Evolutionary conservation across 2,329 filamentous ascomycete genomes (phyloP).

Genomic region (Penicillium sp.): DNA sequence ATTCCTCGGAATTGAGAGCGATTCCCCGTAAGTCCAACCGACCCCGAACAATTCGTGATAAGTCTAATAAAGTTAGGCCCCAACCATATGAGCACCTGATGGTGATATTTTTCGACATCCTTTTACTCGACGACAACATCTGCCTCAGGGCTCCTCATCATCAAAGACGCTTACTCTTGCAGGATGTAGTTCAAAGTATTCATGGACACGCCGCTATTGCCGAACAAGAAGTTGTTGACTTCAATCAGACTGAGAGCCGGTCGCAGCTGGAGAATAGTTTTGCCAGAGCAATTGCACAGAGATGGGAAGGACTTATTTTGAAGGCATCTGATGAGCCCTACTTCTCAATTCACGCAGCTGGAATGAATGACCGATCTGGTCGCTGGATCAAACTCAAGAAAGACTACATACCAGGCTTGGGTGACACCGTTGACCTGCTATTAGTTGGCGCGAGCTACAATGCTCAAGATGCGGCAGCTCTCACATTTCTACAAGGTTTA

Average conservation of each 20-base stretch:
- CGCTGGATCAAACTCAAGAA: slow-evolving; percentile 80
- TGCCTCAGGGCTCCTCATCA: slow-evolving; percentile 44
- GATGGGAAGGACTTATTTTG: slow-evolving; percentile 72
- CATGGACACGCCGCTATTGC: slow-evolving; percentile 62
- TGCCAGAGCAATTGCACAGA: slow-evolving; percentile 57
- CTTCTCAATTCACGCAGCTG: slow-evolving; percentile 50
- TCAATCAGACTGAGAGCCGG: slow-evolving; percentile 48
- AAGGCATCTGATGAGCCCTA: slow-evolving; percentile 73
- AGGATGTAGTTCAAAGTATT: slow-evolving; percentile 49
- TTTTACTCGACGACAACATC: slow-evolving; percentile 51
- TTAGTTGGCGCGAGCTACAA: slow-evolving; percentile 71
- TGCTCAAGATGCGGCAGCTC: slow-evolving; percentile 53
- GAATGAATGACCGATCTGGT: slow-evolving; percentile 24
- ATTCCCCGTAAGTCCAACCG: slow-evolving; percentile 55
- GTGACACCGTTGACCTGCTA: slow-evolving; percentile 77
- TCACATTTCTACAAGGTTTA: slow-evolving; percentile 47
- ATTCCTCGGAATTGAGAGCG: slow-evolving; percentile 60
- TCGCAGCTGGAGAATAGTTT: slow-evolving; percentile 59
- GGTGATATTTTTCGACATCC: slow-evolving; percentile 56
- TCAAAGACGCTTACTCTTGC: slow-evolving; percentile 48
- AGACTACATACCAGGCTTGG: slow-evolving; percentile 71
- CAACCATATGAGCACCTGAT: slow-evolving; percentile 53
- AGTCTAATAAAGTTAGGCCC: slow-evolving; percentile 29
- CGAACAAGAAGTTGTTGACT: slow-evolving; percentile 62
- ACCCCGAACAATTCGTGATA: too few relatives aligned